Base-by-base conservation (phyloP, 352 stramenopile genomes). In the Phytophthora melonis region DNA sequence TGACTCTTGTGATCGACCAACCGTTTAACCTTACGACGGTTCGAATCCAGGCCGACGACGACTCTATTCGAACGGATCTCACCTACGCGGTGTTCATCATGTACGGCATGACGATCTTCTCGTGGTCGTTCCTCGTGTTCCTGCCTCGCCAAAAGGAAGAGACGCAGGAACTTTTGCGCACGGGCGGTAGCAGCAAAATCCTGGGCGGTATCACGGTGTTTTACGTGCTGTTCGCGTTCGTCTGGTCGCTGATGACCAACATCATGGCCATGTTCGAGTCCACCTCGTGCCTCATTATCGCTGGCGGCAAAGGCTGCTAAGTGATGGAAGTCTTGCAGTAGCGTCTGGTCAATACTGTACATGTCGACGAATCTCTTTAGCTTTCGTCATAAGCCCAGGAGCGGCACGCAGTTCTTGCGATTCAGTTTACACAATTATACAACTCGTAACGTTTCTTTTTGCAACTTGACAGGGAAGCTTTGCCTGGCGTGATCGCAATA, bases 161-260 rank as follows among this genome's bases (percentile, higher is more conserved):
- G 45, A 78, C 67, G 36, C 70, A 74, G 63, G 56, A 72, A 43
- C 69, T 80, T 19, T 52, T 68, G n/a, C 67, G 65, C 36, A 72
- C 50, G 11, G 71, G 76, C 39, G 75, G 75, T 9, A 68, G 47
- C n/a, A 80, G 72, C 61, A 77, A 78, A 39, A 45, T 78, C 25
- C 23, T 77, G 6, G 72, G 72, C 11, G 45, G 30, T 21, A 5
- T 78, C 49, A 80, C 69, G 6, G 66, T 82, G 9, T 54, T 55
- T 32, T 77, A 73, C 49, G 55, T 84, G 3, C 23, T 61, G 2
- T 67, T 79, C 19, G 70, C 66, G 2, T 68, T 79, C 11, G 55
- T 67, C 8, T 81, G 73, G 66, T 81, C 74, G 13, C 32, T 80
- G 47, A 79, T 72, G 72, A 70, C 66, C 45, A 79, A 80, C 68